A percentile compares a stretch with the other conserved stretches of the same genome.
These are phyloP conservation scores for Plenodomus lindquistii DNA, from an alignment of 2,329 filamentous ascomycete species.

Conservation along the genomic window DNA sequence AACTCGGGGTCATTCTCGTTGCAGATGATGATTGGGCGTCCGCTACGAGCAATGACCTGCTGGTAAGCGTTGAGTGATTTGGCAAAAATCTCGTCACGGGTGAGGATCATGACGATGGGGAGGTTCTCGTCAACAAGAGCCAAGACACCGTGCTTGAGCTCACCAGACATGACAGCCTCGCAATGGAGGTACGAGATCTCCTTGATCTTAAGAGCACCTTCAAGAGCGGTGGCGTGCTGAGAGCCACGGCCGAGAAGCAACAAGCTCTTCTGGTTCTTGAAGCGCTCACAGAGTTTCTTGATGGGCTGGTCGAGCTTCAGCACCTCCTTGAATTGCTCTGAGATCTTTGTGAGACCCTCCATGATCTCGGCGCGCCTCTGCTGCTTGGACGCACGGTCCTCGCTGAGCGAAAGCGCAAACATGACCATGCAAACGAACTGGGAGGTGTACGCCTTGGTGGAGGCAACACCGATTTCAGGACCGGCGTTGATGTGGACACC, in stretches of 20 bases:
- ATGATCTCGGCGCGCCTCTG: constrained; percentile 94
- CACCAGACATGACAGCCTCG: constrained; percentile 99
- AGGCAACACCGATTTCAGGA: constrained; percentile 97
- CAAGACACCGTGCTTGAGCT: constrained; percentile 98
- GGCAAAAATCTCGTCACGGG: constrained; percentile 91
- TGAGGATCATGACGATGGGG: constrained; percentile 99
- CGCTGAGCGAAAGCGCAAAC: constrained; percentile 94
- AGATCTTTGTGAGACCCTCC: constrained; percentile 85
- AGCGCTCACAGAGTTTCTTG: constrained; percentile 90
- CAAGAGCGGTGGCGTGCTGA: constrained; percentile 95
- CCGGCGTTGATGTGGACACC: constrained; percentile 99
- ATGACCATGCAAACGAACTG: constrained; percentile 99
- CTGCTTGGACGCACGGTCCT: constrained; percentile 94
- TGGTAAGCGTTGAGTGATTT: constrained; percentile 99
- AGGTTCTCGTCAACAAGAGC: constrained; percentile 97
- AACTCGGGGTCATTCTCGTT: constrained; percentile 90
- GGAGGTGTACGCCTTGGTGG: constrained; percentile 98
- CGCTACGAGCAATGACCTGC: constrained; percentile 94
- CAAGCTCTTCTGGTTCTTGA: constrained; percentile 97
- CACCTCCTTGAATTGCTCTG: constrained; percentile 88
- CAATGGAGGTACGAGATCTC: constrained; percentile 99
- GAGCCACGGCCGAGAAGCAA: constrained; percentile 91
- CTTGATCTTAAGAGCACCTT: constrained; percentile 98
- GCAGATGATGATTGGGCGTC: constrained; percentile 98
- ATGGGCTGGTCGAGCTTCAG: constrained; percentile 90